Base-by-base conservation (phyloP, 257 asterid genomes). In the Marsdenia floribunda region DNA sequence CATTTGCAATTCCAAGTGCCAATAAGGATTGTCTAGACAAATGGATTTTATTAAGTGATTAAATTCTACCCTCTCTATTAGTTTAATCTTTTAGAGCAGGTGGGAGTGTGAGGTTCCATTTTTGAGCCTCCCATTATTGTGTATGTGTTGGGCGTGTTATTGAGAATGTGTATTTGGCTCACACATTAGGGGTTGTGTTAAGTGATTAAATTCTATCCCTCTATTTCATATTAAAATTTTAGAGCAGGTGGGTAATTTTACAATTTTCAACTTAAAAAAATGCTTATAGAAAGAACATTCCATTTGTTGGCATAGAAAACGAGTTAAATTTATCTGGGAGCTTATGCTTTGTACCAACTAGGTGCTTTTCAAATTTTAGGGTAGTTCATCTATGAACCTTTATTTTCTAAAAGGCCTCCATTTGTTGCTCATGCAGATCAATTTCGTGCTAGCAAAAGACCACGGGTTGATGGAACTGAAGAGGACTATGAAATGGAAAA, bases 401-500 rank as follows among this genome's bases (percentile, higher is more conserved):
- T 75, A 52, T 68, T 70, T 74, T 76, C 66, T 69, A 65, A 73
- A 55, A 12, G 54, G 22, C 22, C 35, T 61, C 59, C 73, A 35
- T 21, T 3, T 81, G 55, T 82, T 37, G 21, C 61, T 42, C 22
- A 21, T 81, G 86, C 86, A 90, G 97, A 90, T 78, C 86, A 83
- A 85, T 83, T 78, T 79, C 95, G 87, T 58, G 80, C 90, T 59
- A 81, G 90, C 83, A 94, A 94, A 83, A 88, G 90, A 76, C 86
- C 87, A 38, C 83, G 88, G 81, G 57, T 83, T 72, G 89, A 89
- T 77, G 96, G 81, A 76, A 80, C 82, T 77, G 97, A 88, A 75
- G 96, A 86, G 75, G 97, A 85, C 66, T 75, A 77, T 72, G 90
- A 83, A 57, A 80, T 81, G 89, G 98, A 88, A 55, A 94, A 84